Conservation (phyloP, 2,329 filamentous ascomycete species). For the Stachybotrys elegans region DNA sequence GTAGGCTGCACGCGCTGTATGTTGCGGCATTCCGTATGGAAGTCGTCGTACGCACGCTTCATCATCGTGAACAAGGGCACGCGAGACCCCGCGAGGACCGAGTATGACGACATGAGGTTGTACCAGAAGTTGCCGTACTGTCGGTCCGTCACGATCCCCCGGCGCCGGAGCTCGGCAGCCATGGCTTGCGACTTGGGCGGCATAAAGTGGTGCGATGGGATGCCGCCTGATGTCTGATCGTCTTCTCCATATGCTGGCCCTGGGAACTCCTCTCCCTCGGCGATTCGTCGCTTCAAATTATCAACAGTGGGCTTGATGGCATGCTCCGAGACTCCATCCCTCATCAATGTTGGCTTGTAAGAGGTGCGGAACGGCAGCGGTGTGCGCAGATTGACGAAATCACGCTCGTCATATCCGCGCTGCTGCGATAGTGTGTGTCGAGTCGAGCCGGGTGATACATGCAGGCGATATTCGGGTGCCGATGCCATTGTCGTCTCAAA, state of each 20-base stretch:
- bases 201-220: too few species aligned
- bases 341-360: conserved; percentile 13
- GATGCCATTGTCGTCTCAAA: too few species aligned
- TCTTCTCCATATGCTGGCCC: conserved; percentile 9
- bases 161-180: conserved; percentile 11
- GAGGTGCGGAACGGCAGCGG: conserved; percentile 4
- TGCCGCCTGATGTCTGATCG: conserved; percentile 1
- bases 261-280: conserved; percentile 9
- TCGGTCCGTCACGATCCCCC: conserved; percentile 9
- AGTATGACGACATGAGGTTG: conserved; percentile 16
- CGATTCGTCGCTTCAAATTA: conserved; percentile 13
- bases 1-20: background rate
- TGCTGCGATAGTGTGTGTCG: too few species aligned
- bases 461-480: too few species aligned
- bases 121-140: conserved; percentile 19
- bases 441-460: too few species aligned
- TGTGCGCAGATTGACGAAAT: conserved; percentile 1
- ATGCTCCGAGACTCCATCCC: conserved; percentile 17
- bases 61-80: conserved; percentile 18
- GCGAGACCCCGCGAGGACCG: conserved; percentile 10
- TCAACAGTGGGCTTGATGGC: conserved; percentile 16
- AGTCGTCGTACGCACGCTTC: conserved; percentile 15
- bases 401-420: too few species aligned
- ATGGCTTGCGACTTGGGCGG: conserved; percentile 10
- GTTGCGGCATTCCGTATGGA: conserved; percentile 15